Percentiles rank a stretch among this genome's conserved stretches.
These are phyloP conservation scores for Sapria himalayana DNA, from an alignment of 345 rosid genomes.

Conservation along the genomic window DNA sequence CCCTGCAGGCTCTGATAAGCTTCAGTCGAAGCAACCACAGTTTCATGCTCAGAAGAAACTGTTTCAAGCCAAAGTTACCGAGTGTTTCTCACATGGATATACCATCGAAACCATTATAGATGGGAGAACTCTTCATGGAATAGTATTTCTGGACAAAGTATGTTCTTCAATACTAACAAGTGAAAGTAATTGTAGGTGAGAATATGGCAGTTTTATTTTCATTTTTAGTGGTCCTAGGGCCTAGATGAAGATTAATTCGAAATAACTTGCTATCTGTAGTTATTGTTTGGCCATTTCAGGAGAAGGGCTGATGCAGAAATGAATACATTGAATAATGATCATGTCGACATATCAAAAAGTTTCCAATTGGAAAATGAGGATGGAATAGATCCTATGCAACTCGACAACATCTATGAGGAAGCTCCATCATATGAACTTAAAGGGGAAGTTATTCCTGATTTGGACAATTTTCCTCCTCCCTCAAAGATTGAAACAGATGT, in stretches of 20 bases:
- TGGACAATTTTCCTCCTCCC: slow-evolving; percentile 12
- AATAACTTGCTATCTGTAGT: slow-evolving; percentile 5
- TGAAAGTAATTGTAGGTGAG: slow-evolving; percentile 29
- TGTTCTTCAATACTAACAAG: slow-evolving; percentile 12
- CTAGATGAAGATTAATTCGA: no score
- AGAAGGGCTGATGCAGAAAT: slow-evolving; percentile 25
- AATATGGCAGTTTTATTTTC: slow-evolving; percentile 3
- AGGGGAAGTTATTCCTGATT: slow-evolving; percentile 14
- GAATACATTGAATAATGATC: slow-evolving; percentile 27
- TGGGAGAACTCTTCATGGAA: slow-evolving; percentile 73
- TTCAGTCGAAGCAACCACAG: slow-evolving; percentile 15
- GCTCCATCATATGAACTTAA: slow-evolving; percentile 13
- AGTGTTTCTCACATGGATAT: slow-evolving; percentile 54
- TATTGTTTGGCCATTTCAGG: slow-evolving; percentile 15
- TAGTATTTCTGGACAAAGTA: slow-evolving; percentile 56
- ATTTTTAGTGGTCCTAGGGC: slow-evolving; percentile 4
- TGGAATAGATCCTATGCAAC: slow-evolving; percentile 11
- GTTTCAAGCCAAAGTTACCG: slow-evolving; percentile 69
- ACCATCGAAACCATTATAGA: slow-evolving; percentile 66
- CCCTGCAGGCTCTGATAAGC: slow-evolving; percentile 36
- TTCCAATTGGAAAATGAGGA: slow-evolving; percentile 12
- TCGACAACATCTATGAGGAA: slow-evolving; percentile 14
- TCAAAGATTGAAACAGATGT: no score
- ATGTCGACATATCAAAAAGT: slow-evolving; percentile 17
- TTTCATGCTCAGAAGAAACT: slow-evolving; percentile 41